Conservation (phyloP, 306 rosid species). For the Chamaecrista fasciculata region DNA sequence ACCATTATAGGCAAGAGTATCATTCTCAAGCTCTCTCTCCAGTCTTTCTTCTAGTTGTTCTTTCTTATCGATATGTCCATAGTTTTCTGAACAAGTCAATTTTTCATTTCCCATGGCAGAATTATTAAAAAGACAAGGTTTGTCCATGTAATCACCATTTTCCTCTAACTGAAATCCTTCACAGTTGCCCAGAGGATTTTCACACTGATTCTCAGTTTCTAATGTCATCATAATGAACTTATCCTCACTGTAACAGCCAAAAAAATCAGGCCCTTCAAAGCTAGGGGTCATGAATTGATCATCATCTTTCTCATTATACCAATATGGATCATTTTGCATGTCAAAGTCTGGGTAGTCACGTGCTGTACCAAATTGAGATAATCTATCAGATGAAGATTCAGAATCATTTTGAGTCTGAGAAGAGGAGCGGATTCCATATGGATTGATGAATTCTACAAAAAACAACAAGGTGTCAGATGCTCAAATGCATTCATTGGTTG, state of each 20-base stretch:
- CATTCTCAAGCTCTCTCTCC: conserved; percentile 31
- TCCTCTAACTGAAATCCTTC: conserved; percentile 32
- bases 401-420: conserved; percentile 54
- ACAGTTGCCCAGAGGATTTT: conserved; percentile 24
- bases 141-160: conserved; percentile 47
- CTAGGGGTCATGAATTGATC: conserved; percentile 74
- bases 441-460: conserved; percentile 78
- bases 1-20: conserved; percentile 23
- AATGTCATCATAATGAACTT: conserved; percentile 80
- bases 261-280: conserved; percentile 70
- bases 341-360: conserved; percentile 87
- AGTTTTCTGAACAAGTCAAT: conserved; percentile 29
- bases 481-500: conserved; percentile 3
- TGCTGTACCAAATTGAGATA: conserved; percentile 92
- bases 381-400: conserved; percentile 69
- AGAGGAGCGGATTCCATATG: conserved; percentile 73
- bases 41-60: conserved; percentile 34
- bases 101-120: conserved; percentile 34
- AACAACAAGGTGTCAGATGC: conserved; percentile 23
- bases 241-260: conserved; percentile 75
- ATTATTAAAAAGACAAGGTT: conserved; percentile 47
- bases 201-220: conserved; percentile 43
- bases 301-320: conserved; percentile 83
- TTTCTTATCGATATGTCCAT: conserved; percentile 28
- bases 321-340: conserved; percentile 74